Conservation (phyloP, 441 rosid genomes). For the Croton laevigatus region DNA sequence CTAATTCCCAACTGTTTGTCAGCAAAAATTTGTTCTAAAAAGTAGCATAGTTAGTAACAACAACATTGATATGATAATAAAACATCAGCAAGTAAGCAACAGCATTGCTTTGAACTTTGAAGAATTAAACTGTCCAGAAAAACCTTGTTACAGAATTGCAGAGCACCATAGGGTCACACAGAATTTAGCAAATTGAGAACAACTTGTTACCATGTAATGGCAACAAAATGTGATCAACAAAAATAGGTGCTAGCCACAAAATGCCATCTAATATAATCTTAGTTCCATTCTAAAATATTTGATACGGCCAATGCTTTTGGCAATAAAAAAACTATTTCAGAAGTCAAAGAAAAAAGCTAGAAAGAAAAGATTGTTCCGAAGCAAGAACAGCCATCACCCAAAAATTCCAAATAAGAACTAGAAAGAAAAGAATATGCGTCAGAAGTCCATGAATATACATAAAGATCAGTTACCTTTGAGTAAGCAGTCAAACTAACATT, state of each 20-base stretch:
- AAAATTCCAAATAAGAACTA: too few species aligned
- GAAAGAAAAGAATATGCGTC: too few species aligned
- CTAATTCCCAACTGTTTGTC: not conserved
- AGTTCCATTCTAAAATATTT: not conserved
- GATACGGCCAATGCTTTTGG: too few species aligned
- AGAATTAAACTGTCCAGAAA: slow-evolving; percentile 6
- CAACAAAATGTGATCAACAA: not conserved
- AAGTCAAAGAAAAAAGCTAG: too few species aligned
- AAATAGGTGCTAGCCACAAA: not conserved
- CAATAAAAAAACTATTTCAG: too few species aligned
- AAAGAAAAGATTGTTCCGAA: too few species aligned
- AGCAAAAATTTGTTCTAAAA: not conserved
- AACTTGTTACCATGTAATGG: not conserved
- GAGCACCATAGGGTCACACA: not conserved
- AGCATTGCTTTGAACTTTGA: not conserved
- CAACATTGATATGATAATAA: not conserved
- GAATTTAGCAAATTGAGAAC: not conserved
- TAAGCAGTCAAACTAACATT: slow-evolving; percentile 58
- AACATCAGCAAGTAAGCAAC: not conserved
- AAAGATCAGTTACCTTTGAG: slow-evolving; percentile 46
- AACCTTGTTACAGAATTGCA: not conserved
- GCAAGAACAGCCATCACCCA: too few species aligned
- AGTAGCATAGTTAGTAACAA: not conserved
- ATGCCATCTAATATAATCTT: not conserved
- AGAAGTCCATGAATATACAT: too few species aligned